Evolutionary conservation across 257 asterid genomes (phyloP).

Genomic region (Pogostemon cablin): DNA sequence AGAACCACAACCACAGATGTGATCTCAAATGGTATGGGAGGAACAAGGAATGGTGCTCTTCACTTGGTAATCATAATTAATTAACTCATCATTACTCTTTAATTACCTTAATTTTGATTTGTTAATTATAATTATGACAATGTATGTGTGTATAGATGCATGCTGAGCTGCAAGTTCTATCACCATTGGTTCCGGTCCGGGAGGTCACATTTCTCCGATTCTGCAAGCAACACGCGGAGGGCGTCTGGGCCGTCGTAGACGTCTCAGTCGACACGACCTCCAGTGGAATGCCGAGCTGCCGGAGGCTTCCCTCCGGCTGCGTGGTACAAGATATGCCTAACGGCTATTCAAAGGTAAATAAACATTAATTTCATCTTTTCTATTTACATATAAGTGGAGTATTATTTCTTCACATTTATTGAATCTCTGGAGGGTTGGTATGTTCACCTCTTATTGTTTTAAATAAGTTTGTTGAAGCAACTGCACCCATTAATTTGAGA

Average conservation of each 20-base stretch:
- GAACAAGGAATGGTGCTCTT: conserved; percentile 73
- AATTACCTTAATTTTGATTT: background rate
- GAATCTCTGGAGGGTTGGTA: conserved; percentile 42
- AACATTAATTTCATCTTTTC: conserved; percentile 25
- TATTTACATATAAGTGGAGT: background rate
- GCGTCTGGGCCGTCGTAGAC: conserved; percentile 94
- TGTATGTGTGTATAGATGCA: conserved; percentile 56
- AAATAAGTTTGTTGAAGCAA: conserved; percentile 58
- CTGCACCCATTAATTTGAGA: conserved; percentile 41
- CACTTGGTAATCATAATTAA: conserved; percentile 59
- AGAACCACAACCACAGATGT: conserved; percentile 58
- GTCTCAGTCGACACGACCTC: conserved; percentile 66
- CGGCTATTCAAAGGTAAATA: conserved; percentile 82
- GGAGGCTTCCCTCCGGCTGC: conserved; percentile 96
- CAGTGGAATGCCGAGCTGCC: conserved; percentile 39
- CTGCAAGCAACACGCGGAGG: conserved; percentile 97
- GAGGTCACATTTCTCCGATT: conserved; percentile 89
- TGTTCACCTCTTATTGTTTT: conserved; percentile 40
- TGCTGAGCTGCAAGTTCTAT: conserved; percentile 87
- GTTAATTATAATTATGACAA: too few species aligned
- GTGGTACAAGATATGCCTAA: conserved; percentile 95
- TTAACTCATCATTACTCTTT: background rate
- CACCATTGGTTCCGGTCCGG: conserved; percentile 88
- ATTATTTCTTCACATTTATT: conserved; percentile 44
- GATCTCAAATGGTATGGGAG: conserved; percentile 71